Base-by-base conservation (phyloP, 1,284 basidiomycete species). In the Trametes polyzona region DNA sequence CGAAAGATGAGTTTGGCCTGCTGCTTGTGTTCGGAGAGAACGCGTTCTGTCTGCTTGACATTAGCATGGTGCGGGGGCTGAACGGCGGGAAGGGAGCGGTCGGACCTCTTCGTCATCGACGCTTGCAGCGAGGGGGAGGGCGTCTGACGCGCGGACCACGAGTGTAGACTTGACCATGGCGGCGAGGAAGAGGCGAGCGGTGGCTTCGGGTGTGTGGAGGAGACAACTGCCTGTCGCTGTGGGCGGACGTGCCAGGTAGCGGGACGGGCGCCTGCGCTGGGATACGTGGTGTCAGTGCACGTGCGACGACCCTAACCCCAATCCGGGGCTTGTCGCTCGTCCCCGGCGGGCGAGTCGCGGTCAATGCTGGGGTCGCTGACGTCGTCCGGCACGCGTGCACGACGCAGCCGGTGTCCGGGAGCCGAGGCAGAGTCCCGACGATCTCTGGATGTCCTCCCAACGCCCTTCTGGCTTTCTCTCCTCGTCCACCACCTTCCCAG, bases 1-100 rank as follows among this genome's bases (percentile, higher is more conserved):
- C 96, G 84, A 72, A 98, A 97, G 69, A 99, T 90, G 67, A 98
- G 84, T 75, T 99, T 99, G 46, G 95, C 88, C 73, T 99, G 96
- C 69, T 98, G 96, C 74, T 98, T 99, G 83, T 98, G 95, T 76
- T 98, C 96, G 67, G 95, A 93, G 46, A 99, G 80, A 57, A 90
- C 84, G 69, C 91, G 88, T 74, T 98, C 96, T 62, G 92, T 96
- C 94, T 97, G 69, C 36, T 62, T 30, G 49, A 47, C 27, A 30
- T 61, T 53, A 53, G 58, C 47, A 40, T 39, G 30, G 39, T 19
- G 26, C 14, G 35, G 23, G 17, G 26, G 27, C 17, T n/a, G 2
- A 8, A 40, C 11, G 14, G n/a, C n/a, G n/a, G n/a, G n/a, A 14
- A 9, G 43, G 27, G 29, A 16, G 27, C 6, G 9, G 10, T 66